Evolutionary conservation across 352 stramenopile genomes (phyloP), one percentile per base, ranked within the genome.

Genomic region (Globisporangium orthogonon): DNA sequence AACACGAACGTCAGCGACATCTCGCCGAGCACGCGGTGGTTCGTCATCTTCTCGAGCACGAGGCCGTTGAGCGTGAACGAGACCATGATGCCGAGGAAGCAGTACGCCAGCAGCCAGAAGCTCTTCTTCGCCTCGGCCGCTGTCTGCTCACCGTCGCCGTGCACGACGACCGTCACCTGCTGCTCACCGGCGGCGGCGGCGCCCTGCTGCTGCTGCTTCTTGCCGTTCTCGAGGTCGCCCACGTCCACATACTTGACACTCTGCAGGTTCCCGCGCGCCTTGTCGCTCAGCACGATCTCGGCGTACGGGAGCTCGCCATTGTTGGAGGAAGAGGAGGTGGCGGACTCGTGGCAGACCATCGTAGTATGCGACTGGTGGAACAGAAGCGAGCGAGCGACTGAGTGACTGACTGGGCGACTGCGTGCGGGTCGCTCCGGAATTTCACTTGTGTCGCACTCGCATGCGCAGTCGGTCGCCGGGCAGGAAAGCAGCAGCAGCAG

Each of bases 1-100:
- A 87, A 87, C 23, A 94, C 75, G 60, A 89, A 94, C 14, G 83
- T 94, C 55, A 94, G 74, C 58, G 84, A 92, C 68, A 91, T 73
- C 48, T 94, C 83, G 35, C 79, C 76, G 29, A 94, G 62, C 50
- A 89, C 80, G 50, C 84, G 82, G 61, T 89, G 78, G n/a, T 69
- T 91, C 48, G 84, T 91, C 61, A 94, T 80, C 66, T 90, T 90
- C 64, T 94, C 84, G 7, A 94, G 67, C 54, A 91, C 74, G 14
- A 94, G 60, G 4, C 80, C 83, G 63, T 92, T 90, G 9, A 92
- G 69, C 51, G 81, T 86, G 67, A 94, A 94, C 14, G 80, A 89
- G 5, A 91, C 69, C 77, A 91, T 87, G 60, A 91, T 90, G 43
- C 84, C 84, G 13, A 87, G 41, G 61, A 85, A 92, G 68, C 84